phyloP scores from a whole-genome alignment of 768 basidiomycete genomes.

The Hypholoma fasciculare region DNA sequence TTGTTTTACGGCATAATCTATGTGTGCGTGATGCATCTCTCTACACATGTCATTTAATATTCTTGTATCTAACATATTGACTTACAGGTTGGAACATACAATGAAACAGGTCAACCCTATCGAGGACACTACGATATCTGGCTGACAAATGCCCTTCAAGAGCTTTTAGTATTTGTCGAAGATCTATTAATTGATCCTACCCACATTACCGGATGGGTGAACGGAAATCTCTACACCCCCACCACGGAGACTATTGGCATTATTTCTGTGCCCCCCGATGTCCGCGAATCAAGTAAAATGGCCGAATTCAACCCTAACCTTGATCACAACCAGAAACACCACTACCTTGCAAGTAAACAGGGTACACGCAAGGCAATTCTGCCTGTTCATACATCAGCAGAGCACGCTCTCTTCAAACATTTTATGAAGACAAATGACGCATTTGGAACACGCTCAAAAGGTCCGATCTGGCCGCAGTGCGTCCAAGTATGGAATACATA shows the following conservation, averaged over 20 bases:
- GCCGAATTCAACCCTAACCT: conserved; percentile 3
- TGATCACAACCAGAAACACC: conserved; percentile 13
- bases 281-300: conserved; percentile 15
- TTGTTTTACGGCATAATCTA: conserved; percentile 26
- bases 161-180: conserved; percentile 1
- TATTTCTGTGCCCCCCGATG: conserved; percentile 15
- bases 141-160: conserved; percentile 11
- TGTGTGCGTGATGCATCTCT: too few relatives aligned
- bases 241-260: conserved; percentile 20
- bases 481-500: not conserved
- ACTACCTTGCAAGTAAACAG: conserved; percentile 22
- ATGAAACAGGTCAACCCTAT: too few relatives aligned
- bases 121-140: conserved; percentile 11
- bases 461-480: not conserved
- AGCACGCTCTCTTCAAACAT: conserved; percentile 20
- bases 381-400: conserved; percentile 24
- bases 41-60: too few relatives aligned
- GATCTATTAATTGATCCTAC: not conserved
- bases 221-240: conserved; percentile 16
- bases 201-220: conserved; percentile 17
- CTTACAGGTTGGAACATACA: too few relatives aligned
- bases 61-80: too few relatives aligned
- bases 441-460: not conserved
- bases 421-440: conserved; percentile 1
- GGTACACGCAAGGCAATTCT: conserved; percentile 25